A percentile compares a stretch with the other conserved stretches of the same genome.
phyloP scores from a whole-genome alignment of 768 basidiomycete genomes.

The Paxillus ammoniavirescens region DNA sequence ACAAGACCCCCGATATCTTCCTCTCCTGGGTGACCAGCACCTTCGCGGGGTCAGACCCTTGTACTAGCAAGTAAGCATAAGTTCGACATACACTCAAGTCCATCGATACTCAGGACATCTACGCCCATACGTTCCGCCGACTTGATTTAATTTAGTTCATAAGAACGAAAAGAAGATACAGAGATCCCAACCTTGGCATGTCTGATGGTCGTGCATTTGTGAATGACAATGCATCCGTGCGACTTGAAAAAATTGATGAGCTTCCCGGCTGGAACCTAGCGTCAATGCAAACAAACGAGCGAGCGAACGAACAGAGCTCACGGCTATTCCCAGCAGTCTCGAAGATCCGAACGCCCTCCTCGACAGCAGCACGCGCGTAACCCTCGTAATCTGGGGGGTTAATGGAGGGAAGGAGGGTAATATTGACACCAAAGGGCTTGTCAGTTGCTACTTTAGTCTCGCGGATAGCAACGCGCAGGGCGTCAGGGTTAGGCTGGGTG shows the following conservation, averaged over 20 bases:
- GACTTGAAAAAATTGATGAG: conserved; percentile 81
- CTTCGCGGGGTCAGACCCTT: conserved; percentile 37
- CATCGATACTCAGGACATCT: conserved; percentile 87
- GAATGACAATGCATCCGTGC: conserved; percentile 76
- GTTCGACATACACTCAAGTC: conserved; percentile 73
- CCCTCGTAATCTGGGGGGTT: conserved; percentile 89
- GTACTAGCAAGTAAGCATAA: neutral
- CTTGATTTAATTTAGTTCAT: conserved; percentile 23
- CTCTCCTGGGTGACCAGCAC: conserved; percentile 93
- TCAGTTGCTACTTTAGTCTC: conserved; percentile 69
- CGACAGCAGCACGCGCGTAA: conserved; percentile 77
- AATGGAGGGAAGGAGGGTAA: conserved; percentile 85
- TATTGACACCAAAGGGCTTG: conserved; percentile 83
- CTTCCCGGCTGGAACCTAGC: conserved; percentile 54
- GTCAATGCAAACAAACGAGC: neutral
- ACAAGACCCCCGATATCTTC: conserved; percentile 90
- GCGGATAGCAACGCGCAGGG: conserved; percentile 74
- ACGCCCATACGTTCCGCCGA: conserved; percentile 74
- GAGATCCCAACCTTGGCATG: conserved; percentile 67
- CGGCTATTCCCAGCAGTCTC: conserved; percentile 94
- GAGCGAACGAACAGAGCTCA: conserved; percentile 33
- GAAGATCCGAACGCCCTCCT: conserved; percentile 85
- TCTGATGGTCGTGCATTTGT: conserved; percentile 86
- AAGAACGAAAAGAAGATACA: conserved; percentile 26
- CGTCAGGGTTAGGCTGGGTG: conserved; percentile 83